phyloP scores from a whole-genome alignment of 1,284 basidiomycete genomes.

The Melampsora americana region DNA sequence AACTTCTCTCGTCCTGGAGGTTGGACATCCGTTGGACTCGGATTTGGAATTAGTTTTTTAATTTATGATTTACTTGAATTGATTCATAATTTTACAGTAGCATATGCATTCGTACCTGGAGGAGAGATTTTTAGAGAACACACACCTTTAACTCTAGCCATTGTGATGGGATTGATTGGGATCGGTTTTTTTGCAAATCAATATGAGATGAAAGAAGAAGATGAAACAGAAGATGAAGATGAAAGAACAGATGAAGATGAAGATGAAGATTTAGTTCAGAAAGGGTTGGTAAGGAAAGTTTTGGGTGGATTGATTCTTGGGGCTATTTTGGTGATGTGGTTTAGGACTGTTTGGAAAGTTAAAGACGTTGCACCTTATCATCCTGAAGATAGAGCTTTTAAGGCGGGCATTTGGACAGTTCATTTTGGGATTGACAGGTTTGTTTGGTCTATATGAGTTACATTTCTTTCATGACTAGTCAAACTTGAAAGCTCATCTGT shows the following conservation, averaged over 20 bases:
- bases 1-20: conserved; percentile 50
- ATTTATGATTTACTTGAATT: conserved; percentile 67
- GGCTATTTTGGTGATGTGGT: conserved; percentile 60
- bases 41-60: conserved; percentile 63
- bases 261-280: too few relatives aligned
- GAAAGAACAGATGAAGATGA: too few relatives aligned
- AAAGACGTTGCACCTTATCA: conserved; percentile 63
- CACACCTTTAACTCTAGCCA: conserved; percentile 62
- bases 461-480: background rate
- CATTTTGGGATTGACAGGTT: conserved; percentile 62
- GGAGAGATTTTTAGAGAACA: conserved; percentile 75
- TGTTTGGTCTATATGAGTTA: background rate
- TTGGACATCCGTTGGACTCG: conserved; percentile 53
- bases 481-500: background rate
- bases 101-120: conserved; percentile 89
- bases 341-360: conserved; percentile 60
- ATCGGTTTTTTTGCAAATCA: conserved; percentile 33
- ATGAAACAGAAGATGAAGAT: background rate
- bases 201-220: background rate
- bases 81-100: conserved; percentile 75
- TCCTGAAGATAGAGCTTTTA: conserved; percentile 67
- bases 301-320: conserved; percentile 20
- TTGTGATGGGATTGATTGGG: conserved; percentile 47
- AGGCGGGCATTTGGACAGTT: conserved; percentile 88
- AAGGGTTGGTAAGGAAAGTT: background rate